phyloP scores from a whole-genome alignment of 805 yeast species.

The Maudiozyma pseudohumilis region DNA sequence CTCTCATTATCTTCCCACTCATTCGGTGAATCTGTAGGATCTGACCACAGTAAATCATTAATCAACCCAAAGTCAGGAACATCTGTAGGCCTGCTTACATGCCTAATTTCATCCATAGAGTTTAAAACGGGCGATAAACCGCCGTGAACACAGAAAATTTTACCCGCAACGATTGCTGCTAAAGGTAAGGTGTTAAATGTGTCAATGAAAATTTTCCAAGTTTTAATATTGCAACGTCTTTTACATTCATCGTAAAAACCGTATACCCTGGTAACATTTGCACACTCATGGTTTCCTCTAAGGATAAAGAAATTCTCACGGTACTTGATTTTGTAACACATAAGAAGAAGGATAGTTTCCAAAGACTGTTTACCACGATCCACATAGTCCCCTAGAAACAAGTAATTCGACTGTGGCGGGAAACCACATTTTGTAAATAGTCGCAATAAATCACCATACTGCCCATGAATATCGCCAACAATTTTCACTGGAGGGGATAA shows the following conservation, averaged over 20 bases:
- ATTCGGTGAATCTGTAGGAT: conserved; percentile 49
- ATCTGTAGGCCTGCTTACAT: conserved; percentile 71
- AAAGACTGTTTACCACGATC: conserved; percentile 95
- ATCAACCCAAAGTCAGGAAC: conserved; percentile 71
- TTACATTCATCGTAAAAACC: conserved; percentile 98
- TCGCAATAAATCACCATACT: conserved; percentile 82
- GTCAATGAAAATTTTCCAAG: conserved; percentile 90
- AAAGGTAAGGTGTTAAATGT: conserved; percentile 92
- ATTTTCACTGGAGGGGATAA: conserved; percentile 72
- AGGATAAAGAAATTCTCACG: conserved; percentile 91
- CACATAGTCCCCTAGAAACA: conserved; percentile 93
- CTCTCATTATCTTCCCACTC: conserved; percentile 79
- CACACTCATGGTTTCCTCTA: conserved; percentile 96
- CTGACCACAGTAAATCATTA: conserved; percentile 77
- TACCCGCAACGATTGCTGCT: conserved; percentile 91
- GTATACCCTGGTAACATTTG: conserved; percentile 90
- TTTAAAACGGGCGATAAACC: conserved; percentile 67
- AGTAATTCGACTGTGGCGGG: conserved; percentile 87
- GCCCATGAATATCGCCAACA: conserved; percentile 95
- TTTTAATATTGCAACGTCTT: conserved; percentile 80
- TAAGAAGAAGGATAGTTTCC: conserved; percentile 77
- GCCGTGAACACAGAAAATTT: conserved; percentile 85
- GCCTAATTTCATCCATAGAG: conserved; percentile 56
- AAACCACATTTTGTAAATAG: conserved; percentile 93
- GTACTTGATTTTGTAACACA: conserved; percentile 91